Evolutionary conservation across 2,329 filamentous ascomycete genomes (phyloP).

Genomic region (Fusarium ramigenum): DNA sequence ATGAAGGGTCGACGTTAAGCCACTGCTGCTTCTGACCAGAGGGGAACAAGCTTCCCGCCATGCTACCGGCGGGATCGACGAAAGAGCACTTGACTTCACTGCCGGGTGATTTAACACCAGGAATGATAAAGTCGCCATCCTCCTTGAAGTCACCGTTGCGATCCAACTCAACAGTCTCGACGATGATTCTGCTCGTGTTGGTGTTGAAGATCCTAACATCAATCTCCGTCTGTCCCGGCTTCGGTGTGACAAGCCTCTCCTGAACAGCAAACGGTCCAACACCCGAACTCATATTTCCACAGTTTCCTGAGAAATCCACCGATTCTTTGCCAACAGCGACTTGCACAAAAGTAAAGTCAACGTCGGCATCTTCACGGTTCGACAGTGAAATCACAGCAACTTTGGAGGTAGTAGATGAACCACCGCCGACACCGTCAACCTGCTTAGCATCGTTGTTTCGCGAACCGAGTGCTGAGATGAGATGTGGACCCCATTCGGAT

Average conservation of each 20-base stretch:
- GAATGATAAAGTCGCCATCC: conserved; percentile 64
- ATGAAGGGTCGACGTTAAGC: conserved; percentile 46
- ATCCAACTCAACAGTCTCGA: conserved; percentile 61
- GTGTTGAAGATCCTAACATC: conserved; percentile 65
- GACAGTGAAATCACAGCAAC: conserved; percentile 63
- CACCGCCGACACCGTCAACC: conserved; percentile 70
- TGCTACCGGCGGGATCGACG: conserved; percentile 66
- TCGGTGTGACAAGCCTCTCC: conserved; percentile 51
- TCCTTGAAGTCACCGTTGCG: conserved; percentile 57
- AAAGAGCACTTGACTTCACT: conserved; percentile 68
- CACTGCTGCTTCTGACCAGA: conserved; percentile 56
- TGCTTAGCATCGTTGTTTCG: conserved; percentile 61
- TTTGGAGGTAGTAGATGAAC: conserved; percentile 69
- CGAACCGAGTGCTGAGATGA: conserved; percentile 63
- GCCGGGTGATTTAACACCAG: conserved; percentile 64
- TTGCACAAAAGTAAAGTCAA: conserved; percentile 72
- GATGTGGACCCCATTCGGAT: conserved; percentile 61
- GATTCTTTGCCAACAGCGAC: conserved; percentile 64
- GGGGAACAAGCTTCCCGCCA: conserved; percentile 67
- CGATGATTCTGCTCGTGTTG: conserved; percentile 67
- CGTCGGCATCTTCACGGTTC: conserved; percentile 55
- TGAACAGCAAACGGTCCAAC: conserved; percentile 69
- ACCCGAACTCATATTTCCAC: conserved; percentile 69
- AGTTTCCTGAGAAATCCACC: conserved; percentile 69
- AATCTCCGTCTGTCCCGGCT: conserved; percentile 40